phyloP scores from a whole-genome alignment of 495 filamentous ascomycete species.

The Podospora conica region DNA sequence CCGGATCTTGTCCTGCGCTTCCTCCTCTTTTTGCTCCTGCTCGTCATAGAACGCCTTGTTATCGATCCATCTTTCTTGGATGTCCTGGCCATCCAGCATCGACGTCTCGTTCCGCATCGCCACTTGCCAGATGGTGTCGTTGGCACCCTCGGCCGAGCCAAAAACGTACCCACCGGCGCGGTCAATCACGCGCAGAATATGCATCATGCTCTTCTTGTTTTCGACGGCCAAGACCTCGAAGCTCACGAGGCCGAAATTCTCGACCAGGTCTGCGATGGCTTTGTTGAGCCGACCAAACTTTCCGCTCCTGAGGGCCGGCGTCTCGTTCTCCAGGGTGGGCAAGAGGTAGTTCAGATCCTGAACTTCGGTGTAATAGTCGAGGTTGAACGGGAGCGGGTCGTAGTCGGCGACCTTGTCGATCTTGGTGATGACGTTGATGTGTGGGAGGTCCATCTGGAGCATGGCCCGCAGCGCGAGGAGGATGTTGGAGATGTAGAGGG shows the following conservation, averaged over 20 bases:
- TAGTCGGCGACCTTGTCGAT: constrained; percentile 83
- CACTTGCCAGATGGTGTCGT: constrained; percentile 90
- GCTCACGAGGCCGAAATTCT: constrained; percentile 79
- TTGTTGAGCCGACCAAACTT: constrained; percentile 81
- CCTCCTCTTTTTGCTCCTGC: constrained; percentile 62
- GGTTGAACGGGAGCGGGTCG: constrained; percentile 78
- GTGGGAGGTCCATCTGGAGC: constrained; percentile 94
- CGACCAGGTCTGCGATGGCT: constrained; percentile 78
- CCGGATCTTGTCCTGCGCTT: constrained; percentile 46
- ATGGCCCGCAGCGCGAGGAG: constrained; percentile 90
- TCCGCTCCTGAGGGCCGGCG: constrained; percentile 48
- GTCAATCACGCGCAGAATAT: constrained; percentile 77
- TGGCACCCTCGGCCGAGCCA: constrained; percentile 81
- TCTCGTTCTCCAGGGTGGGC: constrained; percentile 61
- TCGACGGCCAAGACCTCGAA: constrained; percentile 95
- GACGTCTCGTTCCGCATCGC: constrained; percentile 82
- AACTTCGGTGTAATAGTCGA: constrained; percentile 97
- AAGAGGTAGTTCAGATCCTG: constrained; percentile 83
- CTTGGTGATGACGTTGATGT: constrained; percentile 93
- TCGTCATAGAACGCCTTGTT: constrained; percentile 83
- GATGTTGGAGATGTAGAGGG: constrained; percentile 88
- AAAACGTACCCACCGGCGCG: constrained; percentile 90
- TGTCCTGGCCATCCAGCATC: constrained; percentile 72
- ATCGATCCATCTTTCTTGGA: constrained; percentile 94
- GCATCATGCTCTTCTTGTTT: constrained; percentile 94